Conservation (phyloP, 129 eudicot species). For the Oenanthe sinensis region DNA sequence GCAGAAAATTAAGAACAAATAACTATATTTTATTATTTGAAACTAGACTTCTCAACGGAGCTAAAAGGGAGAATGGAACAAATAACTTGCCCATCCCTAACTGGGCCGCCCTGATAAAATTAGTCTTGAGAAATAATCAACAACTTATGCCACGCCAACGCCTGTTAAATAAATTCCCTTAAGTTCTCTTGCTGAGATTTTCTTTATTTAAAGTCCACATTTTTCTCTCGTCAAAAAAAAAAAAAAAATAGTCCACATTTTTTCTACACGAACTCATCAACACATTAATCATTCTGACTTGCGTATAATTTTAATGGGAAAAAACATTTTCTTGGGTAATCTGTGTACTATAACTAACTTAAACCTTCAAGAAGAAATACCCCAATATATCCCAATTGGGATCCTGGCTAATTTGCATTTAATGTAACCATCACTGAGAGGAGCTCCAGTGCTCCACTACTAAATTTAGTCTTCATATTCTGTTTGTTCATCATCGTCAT, state of each 20-base stretch:
- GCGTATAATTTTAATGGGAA: too few species aligned
- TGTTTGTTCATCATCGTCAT: slow-evolving; percentile 73
- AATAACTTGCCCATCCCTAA: too few species aligned
- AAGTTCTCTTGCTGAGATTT: neutral
- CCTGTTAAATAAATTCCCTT: too few species aligned
- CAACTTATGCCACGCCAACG: too few species aligned
- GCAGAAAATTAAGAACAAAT: neutral
- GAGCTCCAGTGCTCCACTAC: slow-evolving; percentile 7
- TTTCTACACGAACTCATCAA: neutral
- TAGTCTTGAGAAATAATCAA: too few species aligned
- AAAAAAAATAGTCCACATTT: too few species aligned
- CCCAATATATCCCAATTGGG: neutral
- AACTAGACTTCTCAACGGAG: too few species aligned
- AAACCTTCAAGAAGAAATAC: neutral
- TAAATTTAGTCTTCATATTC: slow-evolving; percentile 66
- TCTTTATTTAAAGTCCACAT: neutral
- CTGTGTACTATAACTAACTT: neutral
- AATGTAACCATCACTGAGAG: neutral
- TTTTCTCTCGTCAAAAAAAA: too few species aligned
- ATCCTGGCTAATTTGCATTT: neutral
- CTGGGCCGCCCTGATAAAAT: too few species aligned
- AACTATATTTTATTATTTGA: too few species aligned
- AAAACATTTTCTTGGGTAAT: neutral
- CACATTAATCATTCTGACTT: neutral
- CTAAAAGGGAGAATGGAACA: too few species aligned